Evolutionary conservation across 2,329 filamentous ascomycete genomes (phyloP).

Genomic region (Samsoniella hepiali): DNA sequence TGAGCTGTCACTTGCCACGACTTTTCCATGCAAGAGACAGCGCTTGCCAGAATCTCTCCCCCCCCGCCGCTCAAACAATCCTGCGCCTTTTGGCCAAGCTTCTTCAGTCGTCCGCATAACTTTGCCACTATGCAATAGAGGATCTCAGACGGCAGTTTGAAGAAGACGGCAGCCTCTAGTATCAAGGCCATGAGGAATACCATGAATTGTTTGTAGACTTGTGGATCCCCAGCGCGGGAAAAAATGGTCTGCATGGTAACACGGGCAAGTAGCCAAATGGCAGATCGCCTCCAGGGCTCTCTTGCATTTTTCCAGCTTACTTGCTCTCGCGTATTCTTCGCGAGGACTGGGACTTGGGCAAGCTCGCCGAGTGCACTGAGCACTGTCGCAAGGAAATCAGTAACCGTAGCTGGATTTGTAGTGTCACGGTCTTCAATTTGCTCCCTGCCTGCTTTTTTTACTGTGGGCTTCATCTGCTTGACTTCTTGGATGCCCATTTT

Average conservation of each 20-base stretch:
- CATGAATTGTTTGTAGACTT: slow-evolving; percentile 51
- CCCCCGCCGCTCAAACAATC: slow-evolving; percentile 15
- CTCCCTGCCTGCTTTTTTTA: not conserved
- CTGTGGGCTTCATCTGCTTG: not conserved
- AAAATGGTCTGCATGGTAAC: slow-evolving; percentile 41
- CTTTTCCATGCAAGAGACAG: not conserved
- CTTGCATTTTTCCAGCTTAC: not conserved
- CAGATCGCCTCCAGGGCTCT: slow-evolving; percentile 36
- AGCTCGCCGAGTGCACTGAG: not conserved
- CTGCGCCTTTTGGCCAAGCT: slow-evolving; percentile 30
- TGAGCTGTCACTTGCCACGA: not conserved
- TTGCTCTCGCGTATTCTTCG: slow-evolving; percentile 11
- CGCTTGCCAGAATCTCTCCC: not conserved
- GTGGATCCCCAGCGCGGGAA: not conserved
- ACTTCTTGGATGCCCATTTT: slow-evolving; percentile 7
- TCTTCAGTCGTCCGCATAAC: slow-evolving; percentile 39
- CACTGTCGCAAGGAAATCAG: slow-evolving; percentile 3
- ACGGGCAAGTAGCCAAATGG: slow-evolving; percentile 52
- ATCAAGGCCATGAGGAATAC: slow-evolving; percentile 41
- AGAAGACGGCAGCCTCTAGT: slow-evolving; percentile 25
- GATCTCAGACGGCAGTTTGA: slow-evolving; percentile 27
- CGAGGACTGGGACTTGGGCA: not conserved
- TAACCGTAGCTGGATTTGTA: slow-evolving; percentile 1
- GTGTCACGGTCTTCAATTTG: slow-evolving; percentile 8
- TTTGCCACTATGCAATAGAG: slow-evolving; percentile 44